phyloP scores from a whole-genome alignment of 2,329 filamentous ascomycete genomes.

The Dothidotthia symphoricarpi region DNA sequence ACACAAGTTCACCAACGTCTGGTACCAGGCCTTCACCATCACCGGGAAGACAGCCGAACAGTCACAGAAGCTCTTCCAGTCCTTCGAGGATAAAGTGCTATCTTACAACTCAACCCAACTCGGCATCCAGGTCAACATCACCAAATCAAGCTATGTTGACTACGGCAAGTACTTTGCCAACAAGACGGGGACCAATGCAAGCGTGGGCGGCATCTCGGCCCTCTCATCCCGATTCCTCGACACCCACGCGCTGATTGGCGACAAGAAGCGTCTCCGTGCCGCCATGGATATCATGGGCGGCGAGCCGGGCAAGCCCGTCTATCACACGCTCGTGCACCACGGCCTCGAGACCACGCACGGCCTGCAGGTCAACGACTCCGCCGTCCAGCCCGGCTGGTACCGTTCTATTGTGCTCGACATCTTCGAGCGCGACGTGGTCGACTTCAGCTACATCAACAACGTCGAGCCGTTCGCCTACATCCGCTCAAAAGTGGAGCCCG shows the following conservation, averaged over 20 bases:
- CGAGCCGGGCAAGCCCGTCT: constrained; percentile 2
- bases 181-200: constrained; percentile 2
- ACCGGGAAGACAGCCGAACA: no score
- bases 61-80: constrained; percentile 1
- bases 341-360: constrained; percentile 3
- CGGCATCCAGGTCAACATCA: constrained; percentile 2
- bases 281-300: constrained; percentile 2
- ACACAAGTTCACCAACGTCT: constrained; percentile 3
- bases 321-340: constrained; percentile 4
- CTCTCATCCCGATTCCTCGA: constrained; percentile 1
- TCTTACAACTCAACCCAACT: constrained; percentile 3
- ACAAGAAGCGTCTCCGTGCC: constrained; percentile 1
- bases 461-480: no score
- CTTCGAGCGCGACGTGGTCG: constrained; percentile 1
- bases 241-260: background rate
- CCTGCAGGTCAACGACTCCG: constrained; percentile 2
- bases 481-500: constrained; percentile 1
- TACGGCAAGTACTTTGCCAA: constrained; percentile 4
- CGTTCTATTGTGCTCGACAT: constrained; percentile 1
- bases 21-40: constrained; percentile 11
- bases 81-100: constrained; percentile 3
- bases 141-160: constrained; percentile 2
- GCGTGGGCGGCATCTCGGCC: constrained; percentile 1
- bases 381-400: constrained; percentile 2
- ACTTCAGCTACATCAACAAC: background rate